Conservation (phyloP, 768 basidiomycete species). For the Phlegmacium glaucopus region DNA sequence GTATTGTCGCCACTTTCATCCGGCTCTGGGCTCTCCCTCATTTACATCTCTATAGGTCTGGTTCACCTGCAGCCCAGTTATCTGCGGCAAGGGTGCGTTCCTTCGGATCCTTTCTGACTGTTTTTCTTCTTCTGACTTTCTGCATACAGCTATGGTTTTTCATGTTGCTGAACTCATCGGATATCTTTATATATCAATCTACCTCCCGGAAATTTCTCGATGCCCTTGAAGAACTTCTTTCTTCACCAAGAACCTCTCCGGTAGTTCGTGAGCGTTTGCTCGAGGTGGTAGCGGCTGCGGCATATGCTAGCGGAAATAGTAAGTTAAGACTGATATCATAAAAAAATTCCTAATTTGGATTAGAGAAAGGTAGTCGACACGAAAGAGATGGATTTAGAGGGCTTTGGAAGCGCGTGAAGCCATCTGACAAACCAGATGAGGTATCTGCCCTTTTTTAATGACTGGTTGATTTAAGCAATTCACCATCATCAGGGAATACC, state of each 20-base stretch:
- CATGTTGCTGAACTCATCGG: slow-evolving; percentile 79
- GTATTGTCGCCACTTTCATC: slow-evolving; percentile 29
- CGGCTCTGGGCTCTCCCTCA: slow-evolving; percentile 1
- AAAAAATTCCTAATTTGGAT: not conserved
- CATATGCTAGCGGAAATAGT: slow-evolving; percentile 59
- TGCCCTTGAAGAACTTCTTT: slow-evolving; percentile 71
- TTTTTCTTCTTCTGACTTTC: not conserved
- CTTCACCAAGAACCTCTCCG: slow-evolving; percentile 61
- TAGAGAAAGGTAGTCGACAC: slow-evolving; percentile 19
- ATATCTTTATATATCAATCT: slow-evolving; percentile 67
- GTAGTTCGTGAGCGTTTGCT: slow-evolving; percentile 79
- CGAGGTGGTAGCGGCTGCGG: slow-evolving; percentile 80
- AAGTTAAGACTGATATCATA: slow-evolving; percentile 15
- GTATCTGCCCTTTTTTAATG: slow-evolving; percentile 30
- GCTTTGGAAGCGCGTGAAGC: slow-evolving; percentile 80
- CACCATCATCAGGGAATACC: slow-evolving; percentile 55
- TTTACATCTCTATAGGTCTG: slow-evolving; percentile 45
- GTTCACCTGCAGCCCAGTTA: slow-evolving; percentile 70
- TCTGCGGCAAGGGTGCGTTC: slow-evolving; percentile 68
- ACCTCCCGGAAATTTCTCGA: slow-evolving; percentile 77
- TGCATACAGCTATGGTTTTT: slow-evolving; percentile 78
- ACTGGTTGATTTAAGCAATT: not conserved
- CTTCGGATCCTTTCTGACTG: not conserved
- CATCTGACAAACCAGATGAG: slow-evolving; percentile 77
- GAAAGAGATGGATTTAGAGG: slow-evolving; percentile 55